Evolutionary conservation across 345 rosid genomes (phyloP).

Genomic region (Linum trigynum): DNA sequence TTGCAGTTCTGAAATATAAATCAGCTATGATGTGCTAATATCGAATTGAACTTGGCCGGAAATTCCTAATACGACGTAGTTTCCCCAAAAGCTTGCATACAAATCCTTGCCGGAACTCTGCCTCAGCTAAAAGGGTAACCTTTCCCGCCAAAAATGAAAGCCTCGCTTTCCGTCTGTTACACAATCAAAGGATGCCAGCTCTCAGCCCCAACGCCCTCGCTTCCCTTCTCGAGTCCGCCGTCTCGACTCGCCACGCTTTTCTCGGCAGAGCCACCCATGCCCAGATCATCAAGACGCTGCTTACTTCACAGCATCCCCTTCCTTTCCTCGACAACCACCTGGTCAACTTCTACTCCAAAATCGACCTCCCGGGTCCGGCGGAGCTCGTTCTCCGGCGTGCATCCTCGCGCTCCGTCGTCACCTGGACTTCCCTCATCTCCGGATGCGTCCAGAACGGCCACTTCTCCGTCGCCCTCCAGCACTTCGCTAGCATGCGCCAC

Average conservation of each 20-base stretch:
- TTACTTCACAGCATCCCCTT: constrained; percentile 27
- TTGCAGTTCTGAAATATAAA: no score
- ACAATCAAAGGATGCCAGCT: constrained; percentile 20
- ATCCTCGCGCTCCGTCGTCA: constrained; percentile 57
- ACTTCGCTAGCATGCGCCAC: constrained; percentile 43
- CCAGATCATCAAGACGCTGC: constrained; percentile 41
- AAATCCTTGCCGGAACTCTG: not conserved
- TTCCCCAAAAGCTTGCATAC: not conserved
- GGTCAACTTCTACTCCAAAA: constrained; percentile 67
- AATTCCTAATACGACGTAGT: no score
- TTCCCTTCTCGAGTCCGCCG: constrained; percentile 37
- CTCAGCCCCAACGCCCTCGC: constrained; percentile 41
- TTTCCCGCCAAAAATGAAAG: not conserved
- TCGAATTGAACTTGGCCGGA: no score
- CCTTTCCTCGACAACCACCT: constrained; percentile 52
- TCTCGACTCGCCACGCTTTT: constrained; percentile 33
- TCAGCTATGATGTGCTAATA: no score
- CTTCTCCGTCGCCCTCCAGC: constrained; percentile 42
- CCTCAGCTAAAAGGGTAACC: not conserved
- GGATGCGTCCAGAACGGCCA: constrained; percentile 59
- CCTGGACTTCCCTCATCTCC: constrained; percentile 69
- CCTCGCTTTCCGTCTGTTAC: constrained; percentile 1
- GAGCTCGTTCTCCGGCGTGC: constrained; percentile 47
- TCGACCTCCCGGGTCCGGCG: constrained; percentile 52
- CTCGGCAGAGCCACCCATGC: constrained; percentile 64